Evolutionary conservation across 2,329 filamentous ascomycete genomes (phyloP).

Genomic region (Aschersonia sp.): DNA sequence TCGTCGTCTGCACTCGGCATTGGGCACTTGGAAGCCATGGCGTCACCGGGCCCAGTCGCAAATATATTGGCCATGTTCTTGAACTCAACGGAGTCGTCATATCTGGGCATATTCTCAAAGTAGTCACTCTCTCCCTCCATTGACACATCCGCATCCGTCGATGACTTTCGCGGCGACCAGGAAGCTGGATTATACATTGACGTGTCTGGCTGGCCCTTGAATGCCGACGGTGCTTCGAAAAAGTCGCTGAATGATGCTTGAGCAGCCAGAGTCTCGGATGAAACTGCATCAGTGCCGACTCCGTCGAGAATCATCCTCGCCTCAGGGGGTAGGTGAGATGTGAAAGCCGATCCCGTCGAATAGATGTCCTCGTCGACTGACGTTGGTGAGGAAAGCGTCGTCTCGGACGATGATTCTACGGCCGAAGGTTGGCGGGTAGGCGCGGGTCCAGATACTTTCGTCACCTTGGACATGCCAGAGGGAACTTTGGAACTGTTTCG

Average conservation of each 20-base stretch:
- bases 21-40: conserved; percentile 1
- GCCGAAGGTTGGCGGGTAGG: not conserved
- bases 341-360: conserved; percentile 21
- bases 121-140: too few species aligned
- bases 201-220: too few species aligned
- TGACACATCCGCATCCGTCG: too few species aligned
- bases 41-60: not conserved
- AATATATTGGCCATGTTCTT: not conserved
- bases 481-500: conserved; percentile 1
- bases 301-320: conserved; percentile 24
- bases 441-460: not conserved
- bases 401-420: not conserved
- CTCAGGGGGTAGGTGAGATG: conserved; percentile 25
- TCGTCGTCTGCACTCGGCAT: conserved; percentile 6
- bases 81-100: not conserved
- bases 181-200: not conserved
- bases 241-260: conserved; percentile 4
- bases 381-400: conserved; percentile 8
- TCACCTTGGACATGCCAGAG: not conserved
- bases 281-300: conserved; percentile 14
- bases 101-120: too few species aligned
- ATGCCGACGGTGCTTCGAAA: not conserved
- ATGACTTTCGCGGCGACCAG: not conserved
- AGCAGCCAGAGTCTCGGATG: conserved; percentile 6
- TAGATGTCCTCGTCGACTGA: conserved; percentile 3